These are phyloP conservation scores for Colletotrichum eremochloae DNA, from an alignment of 2,329 filamentous ascomycete species.

Conservation along the genomic window DNA sequence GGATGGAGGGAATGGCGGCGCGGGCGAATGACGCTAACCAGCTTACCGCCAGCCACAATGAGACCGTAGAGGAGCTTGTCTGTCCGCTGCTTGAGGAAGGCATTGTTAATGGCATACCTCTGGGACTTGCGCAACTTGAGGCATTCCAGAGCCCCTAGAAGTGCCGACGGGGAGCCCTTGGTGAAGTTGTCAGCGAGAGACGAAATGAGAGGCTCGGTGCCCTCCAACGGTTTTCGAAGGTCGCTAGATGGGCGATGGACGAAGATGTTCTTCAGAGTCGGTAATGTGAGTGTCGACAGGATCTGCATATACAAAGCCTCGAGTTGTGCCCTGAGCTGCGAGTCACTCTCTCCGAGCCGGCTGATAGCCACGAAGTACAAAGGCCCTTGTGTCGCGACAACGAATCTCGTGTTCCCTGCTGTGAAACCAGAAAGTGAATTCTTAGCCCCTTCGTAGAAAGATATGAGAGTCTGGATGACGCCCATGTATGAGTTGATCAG, in stretches of 20 bases:
- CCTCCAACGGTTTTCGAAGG: conserved; percentile 87
- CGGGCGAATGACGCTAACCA: conserved; percentile 94
- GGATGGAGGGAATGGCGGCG: conserved; percentile 96
- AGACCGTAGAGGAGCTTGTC: conserved; percentile 90
- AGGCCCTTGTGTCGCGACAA: conserved; percentile 86
- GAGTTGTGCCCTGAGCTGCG: conserved; percentile 87
- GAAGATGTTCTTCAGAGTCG: conserved; percentile 88
- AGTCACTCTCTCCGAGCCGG: conserved; percentile 90
- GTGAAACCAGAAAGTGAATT: conserved; percentile 87
- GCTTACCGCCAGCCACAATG: conserved; percentile 89
- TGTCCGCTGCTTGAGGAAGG: conserved; percentile 82
- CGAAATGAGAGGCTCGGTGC: conserved; percentile 90
- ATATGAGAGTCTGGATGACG: conserved; percentile 96
- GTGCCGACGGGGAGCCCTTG: conserved; percentile 86
- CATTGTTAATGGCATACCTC: conserved; percentile 86
- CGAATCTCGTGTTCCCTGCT: conserved; percentile 88
- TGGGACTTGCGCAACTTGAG: conserved; percentile 92
- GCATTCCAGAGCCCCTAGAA: conserved; percentile 93
- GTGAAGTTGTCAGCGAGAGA: conserved; percentile 96
- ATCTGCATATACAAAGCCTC: conserved; percentile 99
- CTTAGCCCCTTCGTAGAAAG: conserved; percentile 87
- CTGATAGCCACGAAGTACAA: conserved; percentile 96
- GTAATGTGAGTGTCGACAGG: conserved; percentile 91
- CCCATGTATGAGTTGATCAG: conserved; percentile 95
- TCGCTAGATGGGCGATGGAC: conserved; percentile 93